These are phyloP conservation scores for Didymella pinodella DNA, from an alignment of 2,329 filamentous ascomycete species.

Conservation along the genomic window DNA sequence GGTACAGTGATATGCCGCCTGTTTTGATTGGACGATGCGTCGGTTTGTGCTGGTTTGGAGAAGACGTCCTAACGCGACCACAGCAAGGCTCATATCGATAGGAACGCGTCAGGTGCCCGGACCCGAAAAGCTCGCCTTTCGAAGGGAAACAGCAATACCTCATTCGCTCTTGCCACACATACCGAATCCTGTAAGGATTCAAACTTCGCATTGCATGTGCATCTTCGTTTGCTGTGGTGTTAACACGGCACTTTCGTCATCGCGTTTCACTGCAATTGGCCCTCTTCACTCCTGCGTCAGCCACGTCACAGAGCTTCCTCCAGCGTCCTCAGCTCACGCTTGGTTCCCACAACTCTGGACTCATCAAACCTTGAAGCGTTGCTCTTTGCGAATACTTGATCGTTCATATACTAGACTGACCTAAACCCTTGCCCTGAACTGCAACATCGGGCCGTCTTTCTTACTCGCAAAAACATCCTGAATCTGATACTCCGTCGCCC, in stretches of 20 bases:
- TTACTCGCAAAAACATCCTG: conserved; percentile 76
- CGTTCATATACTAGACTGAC: neutral
- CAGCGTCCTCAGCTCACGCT: neutral
- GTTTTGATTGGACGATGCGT: neutral
- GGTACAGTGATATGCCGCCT: neutral
- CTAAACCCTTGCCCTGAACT: conserved; percentile 52
- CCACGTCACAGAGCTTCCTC: neutral
- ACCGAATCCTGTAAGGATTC: neutral
- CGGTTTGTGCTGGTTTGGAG: neutral
- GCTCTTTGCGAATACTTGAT: neutral
- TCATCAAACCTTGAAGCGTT: no score
- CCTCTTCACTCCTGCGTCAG: neutral
- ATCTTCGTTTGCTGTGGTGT: neutral
- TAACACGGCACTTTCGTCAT: neutral
- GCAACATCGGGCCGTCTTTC: conserved; percentile 74
- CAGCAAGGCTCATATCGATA: conserved; percentile 16
- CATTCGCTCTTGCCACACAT: neutral
- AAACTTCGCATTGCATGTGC: neutral
- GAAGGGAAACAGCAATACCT: neutral
- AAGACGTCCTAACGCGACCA: neutral
- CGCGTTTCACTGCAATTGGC: neutral
- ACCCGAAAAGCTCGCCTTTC: neutral
- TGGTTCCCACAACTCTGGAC: neutral
- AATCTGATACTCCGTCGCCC: conserved; percentile 69
- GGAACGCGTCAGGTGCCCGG: neutral